phyloP scores from a whole-genome alignment of 208 protist genomes.

The Naegleria lovaniensis region DNA sequence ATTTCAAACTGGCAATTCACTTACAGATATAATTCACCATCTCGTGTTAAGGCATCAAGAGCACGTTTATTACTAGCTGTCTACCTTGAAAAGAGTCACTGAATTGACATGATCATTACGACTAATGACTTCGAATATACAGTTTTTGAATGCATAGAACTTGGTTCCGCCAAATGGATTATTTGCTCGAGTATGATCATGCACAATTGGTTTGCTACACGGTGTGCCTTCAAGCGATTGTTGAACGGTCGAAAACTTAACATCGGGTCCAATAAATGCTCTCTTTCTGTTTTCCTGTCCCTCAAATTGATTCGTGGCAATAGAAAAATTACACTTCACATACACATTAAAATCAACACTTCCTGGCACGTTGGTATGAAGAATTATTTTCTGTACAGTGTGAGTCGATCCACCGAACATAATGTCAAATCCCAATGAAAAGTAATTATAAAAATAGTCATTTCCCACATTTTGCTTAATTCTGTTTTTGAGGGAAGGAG shows the following conservation, averaged over 20 bases:
- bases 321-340: slow-evolving; percentile 26
- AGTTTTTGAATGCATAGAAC: slow-evolving; percentile 48
- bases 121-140: slow-evolving; percentile 49
- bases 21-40: too few relatives aligned
- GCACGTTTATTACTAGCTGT: background rate
- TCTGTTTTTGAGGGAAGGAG: background rate
- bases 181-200: slow-evolving; percentile 38
- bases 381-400: slow-evolving; percentile 60
- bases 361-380: slow-evolving; percentile 66
- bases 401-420: slow-evolving; percentile 57
- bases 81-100: slow-evolving; percentile 35
- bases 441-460: slow-evolving; percentile 76
- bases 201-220: slow-evolving; percentile 47
- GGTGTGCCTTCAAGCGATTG: background rate
- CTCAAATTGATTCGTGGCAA: background rate
- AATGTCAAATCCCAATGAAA: slow-evolving; percentile 58
- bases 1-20: too few relatives aligned
- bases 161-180: slow-evolving; percentile 52
- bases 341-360: slow-evolving; percentile 62
- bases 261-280: background rate
- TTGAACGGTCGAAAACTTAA: background rate
- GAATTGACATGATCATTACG: slow-evolving; percentile 41
- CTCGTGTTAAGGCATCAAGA: too few relatives aligned
- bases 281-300: background rate
- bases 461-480: slow-evolving; percentile 26